Evolutionary conservation across 1,284 basidiomycete species (phyloP), one percentile per base, ranked within the genome.

Genomic region (Entoloma clypeatum): DNA sequence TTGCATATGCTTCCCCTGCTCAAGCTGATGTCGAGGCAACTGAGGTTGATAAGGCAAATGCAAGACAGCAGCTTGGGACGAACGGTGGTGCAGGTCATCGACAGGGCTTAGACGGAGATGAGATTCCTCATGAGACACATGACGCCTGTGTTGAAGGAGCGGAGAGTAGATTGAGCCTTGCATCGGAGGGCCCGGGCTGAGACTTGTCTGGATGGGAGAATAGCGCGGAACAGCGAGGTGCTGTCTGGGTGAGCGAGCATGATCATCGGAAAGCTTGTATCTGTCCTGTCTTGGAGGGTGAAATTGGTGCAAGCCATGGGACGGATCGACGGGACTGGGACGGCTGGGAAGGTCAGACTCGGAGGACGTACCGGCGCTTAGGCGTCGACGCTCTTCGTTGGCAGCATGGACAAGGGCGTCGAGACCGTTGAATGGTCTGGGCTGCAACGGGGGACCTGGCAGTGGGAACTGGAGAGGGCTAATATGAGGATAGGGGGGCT

Each of bases 361-460:
- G 11, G 47, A 14, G 5, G 51, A 21, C 25, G 39, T 41, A 34
- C 44, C 39, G 36, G 29, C 45, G 38, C 53, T 54, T 34, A 61
- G 52, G 13, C 60, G 52, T 10, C 54, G 51, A 28, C 62, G 56
- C 47, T 65, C 63, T 43, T 62, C 59, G 6, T 62, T 63, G 21
- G 64, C 63, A 14, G 62, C 65, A 35, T 63, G 64, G 5, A 64
- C 67, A 8, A 69, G 58, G 33, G 62, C 63, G 29, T 69, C 67
- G 19, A 69, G 54, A 35, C 57, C 54, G 25, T 47, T 49, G 31
- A 22, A 44, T 22, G 36, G 36, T 13, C 23, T 53, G 47, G 35
- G 36, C 16, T 23, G 41, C 11, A 13, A 36, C 27, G 19, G 41
- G 14, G 11, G 39, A 33, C 22, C 13, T 10, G 45, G 41, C 14